Conservation (phyloP, 2,329 filamentous ascomycete species). For the Anthostomella pinea region DNA sequence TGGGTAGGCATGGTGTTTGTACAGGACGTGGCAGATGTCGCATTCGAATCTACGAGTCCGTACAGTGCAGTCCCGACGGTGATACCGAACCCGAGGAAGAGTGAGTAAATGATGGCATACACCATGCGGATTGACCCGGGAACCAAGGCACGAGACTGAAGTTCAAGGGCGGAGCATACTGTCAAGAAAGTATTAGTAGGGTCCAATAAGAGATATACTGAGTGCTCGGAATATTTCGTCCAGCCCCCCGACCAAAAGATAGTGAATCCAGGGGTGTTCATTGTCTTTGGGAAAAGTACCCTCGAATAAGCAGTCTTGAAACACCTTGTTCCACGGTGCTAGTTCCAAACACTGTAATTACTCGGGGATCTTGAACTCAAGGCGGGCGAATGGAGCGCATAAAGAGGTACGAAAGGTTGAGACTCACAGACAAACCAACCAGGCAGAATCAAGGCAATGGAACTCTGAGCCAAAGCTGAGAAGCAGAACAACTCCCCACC, state of each 20-base stretch:
- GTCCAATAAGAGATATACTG: no score
- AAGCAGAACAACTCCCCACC: conserved; percentile 64
- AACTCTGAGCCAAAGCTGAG: conserved; percentile 68
- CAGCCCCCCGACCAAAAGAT: no score
- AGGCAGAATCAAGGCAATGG: conserved; percentile 71
- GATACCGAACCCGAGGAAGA: conserved; percentile 71
- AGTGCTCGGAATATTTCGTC: no score
- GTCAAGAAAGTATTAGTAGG: no score
- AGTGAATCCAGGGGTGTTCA: no score
- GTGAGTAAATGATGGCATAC: conserved; percentile 70
- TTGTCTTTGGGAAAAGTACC: no score
- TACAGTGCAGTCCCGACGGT: conserved; percentile 46
- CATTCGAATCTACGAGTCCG: conserved; percentile 42
- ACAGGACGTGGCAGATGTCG: conserved; percentile 34
- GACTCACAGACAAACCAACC: conserved; percentile 49
- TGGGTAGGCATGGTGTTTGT: conserved; percentile 29
- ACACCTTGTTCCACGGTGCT: no score
- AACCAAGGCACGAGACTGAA: conserved; percentile 67
- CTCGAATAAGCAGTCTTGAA: no score
- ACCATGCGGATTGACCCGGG: conserved; percentile 72
- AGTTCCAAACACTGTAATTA: no score
- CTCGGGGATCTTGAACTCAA: no score
- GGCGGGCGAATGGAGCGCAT: no score
- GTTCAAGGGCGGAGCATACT: conserved; percentile 50
- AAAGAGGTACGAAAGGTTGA: background rate